Conservation (phyloP, 2,329 filamentous ascomycete genomes). For the Calonectria leucothoes region DNA sequence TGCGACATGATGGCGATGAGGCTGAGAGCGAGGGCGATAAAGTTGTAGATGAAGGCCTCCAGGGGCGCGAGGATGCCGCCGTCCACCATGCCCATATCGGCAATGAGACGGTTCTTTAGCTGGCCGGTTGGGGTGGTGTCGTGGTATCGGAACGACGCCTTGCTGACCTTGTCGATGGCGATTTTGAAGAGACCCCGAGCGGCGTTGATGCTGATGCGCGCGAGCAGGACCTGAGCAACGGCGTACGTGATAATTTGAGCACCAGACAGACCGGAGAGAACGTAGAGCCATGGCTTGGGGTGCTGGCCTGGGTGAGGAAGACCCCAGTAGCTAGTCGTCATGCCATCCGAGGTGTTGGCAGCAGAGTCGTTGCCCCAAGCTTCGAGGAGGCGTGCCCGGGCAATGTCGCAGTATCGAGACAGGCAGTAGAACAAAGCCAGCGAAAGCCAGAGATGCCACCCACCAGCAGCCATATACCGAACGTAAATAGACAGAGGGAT, state of each 20-base stretch:
- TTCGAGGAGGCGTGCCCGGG: conserved; percentile 85
- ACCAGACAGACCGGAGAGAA: conserved; percentile 75
- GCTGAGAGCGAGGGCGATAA: conserved; percentile 78
- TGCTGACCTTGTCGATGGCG: conserved; percentile 79
- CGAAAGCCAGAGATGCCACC: conserved; percentile 76
- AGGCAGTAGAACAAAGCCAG: conserved; percentile 72
- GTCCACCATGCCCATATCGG: conserved; percentile 90
- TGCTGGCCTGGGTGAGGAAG: conserved; percentile 74
- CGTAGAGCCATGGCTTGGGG: conserved; percentile 79
- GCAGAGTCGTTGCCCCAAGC: conserved; percentile 78
- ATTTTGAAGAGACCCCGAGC: conserved; percentile 80
- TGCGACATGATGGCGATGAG: conserved; percentile 83
- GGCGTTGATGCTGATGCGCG: conserved; percentile 83
- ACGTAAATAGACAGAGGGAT: conserved; percentile 83
- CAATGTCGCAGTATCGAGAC: conserved; percentile 73
- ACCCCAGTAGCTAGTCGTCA: conserved; percentile 39
- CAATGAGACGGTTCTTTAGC: conserved; percentile 91
- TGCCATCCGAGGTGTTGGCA: conserved; percentile 32
- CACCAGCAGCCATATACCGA: conserved; percentile 86
- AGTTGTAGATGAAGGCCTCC: conserved; percentile 75
- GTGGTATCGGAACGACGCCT: conserved; percentile 89
- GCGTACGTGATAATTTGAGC: conserved; percentile 70
- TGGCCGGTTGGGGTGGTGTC: conserved; percentile 90
- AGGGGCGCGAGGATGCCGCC: conserved; percentile 84
- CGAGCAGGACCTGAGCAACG: conserved; percentile 73